Conservation (phyloP, 2,329 filamentous ascomycete species). For the Cladosporium sp. region DNA sequence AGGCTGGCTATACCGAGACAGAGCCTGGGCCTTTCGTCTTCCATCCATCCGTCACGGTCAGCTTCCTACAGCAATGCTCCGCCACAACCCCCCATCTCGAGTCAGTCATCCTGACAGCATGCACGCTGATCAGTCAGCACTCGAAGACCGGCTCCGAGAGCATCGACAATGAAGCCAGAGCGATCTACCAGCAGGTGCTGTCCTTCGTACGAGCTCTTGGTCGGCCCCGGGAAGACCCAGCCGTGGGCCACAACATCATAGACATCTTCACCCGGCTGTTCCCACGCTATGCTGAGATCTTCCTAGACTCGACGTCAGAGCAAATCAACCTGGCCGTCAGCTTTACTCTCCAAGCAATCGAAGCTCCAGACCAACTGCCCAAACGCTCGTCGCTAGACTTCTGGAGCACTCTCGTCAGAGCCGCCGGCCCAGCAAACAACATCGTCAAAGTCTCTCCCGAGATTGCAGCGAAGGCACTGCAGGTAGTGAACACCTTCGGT, state of each 20-base stretch:
- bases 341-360: conserved; percentile 66
- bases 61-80: conserved; percentile 53
- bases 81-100: conserved; percentile 63
- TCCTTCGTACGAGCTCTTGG: conserved; percentile 60
- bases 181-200: conserved; percentile 59
- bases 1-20: conserved; percentile 70
- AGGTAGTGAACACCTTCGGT: conserved; percentile 55
- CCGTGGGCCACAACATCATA: conserved; percentile 69
- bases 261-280: conserved; percentile 66
- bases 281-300: conserved; percentile 55
- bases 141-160: conserved; percentile 33
- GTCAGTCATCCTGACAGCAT: conserved; percentile 65
- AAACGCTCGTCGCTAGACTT: conserved; percentile 71
- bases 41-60: conserved; percentile 59
- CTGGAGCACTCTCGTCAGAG: conserved; percentile 57
- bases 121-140: conserved; percentile 57
- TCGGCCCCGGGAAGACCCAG: conserved; percentile 61
- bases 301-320: conserved; percentile 57
- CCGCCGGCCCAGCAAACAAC: conserved; percentile 32
- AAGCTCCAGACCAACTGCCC: conserved; percentile 68
- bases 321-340: conserved; percentile 64
- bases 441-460: conserved; percentile 16
- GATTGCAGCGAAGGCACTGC: conserved; percentile 15
- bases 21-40: conserved; percentile 75
- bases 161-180: conserved; percentile 47